phyloP scores from a whole-genome alignment of 2,329 filamentous ascomycete genomes.

The Samsoniella hepiali region DNA sequence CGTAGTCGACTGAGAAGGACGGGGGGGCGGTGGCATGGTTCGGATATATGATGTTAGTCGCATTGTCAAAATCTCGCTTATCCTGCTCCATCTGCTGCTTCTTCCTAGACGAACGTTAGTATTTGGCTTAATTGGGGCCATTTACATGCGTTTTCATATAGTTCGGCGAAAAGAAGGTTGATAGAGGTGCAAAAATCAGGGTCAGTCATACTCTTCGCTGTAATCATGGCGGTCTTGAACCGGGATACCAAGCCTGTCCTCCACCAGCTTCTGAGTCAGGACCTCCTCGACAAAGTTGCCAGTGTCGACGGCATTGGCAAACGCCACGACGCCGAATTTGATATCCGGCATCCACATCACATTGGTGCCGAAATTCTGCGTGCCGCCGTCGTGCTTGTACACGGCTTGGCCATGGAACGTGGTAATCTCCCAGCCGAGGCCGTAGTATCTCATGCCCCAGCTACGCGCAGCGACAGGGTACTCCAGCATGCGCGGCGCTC shows the following conservation, averaged over 20 bases:
- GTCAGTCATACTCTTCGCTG: neutral
- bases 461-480: neutral
- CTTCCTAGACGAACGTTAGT: neutral
- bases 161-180: neutral
- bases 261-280: slow-evolving; percentile 22
- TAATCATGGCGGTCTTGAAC: slow-evolving; percentile 20
- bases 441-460: slow-evolving; percentile 20
- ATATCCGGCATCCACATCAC: slow-evolving; percentile 24
- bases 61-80: neutral
- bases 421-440: slow-evolving; percentile 21
- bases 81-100: neutral
- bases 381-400: slow-evolving; percentile 21
- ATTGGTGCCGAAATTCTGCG: slow-evolving; percentile 19
- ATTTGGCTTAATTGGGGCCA: neutral
- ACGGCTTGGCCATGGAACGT: slow-evolving; percentile 21
- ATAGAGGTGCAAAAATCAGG: neutral
- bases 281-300: slow-evolving; percentile 29
- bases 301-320: slow-evolving; percentile 38
- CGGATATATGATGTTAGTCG: neutral
- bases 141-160: neutral
- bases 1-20: slow-evolving; percentile 32
- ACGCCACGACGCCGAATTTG: slow-evolving; percentile 21
- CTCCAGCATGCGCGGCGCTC: neutral
- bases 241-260: slow-evolving; percentile 21
- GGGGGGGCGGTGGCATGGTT: slow-evolving; percentile 16